Conservation (phyloP, 495 filamentous ascomycete genomes). For the Bacidia rubella region DNA sequence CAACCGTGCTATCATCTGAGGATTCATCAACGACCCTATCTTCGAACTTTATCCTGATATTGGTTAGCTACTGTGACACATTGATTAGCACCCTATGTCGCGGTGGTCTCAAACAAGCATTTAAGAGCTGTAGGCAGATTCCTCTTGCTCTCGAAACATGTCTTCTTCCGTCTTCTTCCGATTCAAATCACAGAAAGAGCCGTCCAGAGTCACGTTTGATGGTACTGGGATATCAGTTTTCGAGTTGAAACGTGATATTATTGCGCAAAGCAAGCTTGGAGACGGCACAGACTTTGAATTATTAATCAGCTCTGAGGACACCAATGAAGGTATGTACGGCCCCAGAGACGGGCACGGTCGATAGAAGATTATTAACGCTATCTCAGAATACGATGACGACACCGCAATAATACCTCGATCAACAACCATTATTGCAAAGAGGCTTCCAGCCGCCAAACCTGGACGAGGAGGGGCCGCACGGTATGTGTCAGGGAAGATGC, state of each 20-base stretch:
- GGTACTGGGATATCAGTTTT: conserved; percentile 97
- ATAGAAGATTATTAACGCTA: conserved; percentile 4
- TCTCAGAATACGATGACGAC: conserved; percentile 86
- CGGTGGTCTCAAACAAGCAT: too few relatives aligned
- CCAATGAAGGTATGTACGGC: conserved; percentile 64
- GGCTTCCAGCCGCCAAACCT: conserved; percentile 65
- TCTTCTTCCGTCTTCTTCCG: conserved; percentile 98
- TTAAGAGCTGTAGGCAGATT: too few relatives aligned
- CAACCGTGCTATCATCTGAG: too few relatives aligned
- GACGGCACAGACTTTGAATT: conserved; percentile 97
- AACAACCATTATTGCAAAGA: conserved; percentile 80
- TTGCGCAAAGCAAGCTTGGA: conserved; percentile 81
- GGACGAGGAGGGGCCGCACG: conserved; percentile 80
- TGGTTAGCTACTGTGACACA: too few relatives aligned
- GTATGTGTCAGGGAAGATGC: conserved; percentile 96
- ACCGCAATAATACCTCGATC: conserved; percentile 89
- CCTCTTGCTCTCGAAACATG: conserved; percentile 37
- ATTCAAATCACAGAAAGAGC: conserved; percentile 98
- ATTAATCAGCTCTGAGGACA: conserved; percentile 80
- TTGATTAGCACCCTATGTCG: too few relatives aligned
- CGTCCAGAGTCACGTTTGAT: conserved; percentile 88
- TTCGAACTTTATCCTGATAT: too few relatives aligned
- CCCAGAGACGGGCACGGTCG: background rate
- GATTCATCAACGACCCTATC: too few relatives aligned
- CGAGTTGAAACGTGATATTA: conserved; percentile 96